These are phyloP conservation scores for Rubus idaeus DNA, from an alignment of 306 rosid genomes.

Conservation along the genomic window DNA sequence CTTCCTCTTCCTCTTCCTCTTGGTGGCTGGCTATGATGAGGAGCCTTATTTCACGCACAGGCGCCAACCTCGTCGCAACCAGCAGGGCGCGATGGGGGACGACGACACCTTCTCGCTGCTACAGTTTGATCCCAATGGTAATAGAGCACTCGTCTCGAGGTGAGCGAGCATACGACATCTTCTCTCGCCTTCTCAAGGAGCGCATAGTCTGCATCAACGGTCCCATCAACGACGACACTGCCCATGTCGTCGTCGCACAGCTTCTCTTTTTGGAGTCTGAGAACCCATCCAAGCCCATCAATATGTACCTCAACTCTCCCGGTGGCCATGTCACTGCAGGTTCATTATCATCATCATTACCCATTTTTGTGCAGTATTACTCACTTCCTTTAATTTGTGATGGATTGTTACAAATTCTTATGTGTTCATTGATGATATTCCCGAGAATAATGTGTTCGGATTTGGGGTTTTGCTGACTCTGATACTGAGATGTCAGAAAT, in stretches of 20 bases:
- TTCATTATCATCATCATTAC: background rate
- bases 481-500: too few species aligned
- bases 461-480: too few species aligned
- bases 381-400: background rate
- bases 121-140: slow-evolving; percentile 80
- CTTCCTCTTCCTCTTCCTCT: background rate
- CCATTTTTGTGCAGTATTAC: background rate
- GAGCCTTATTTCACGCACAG: slow-evolving; percentile 37
- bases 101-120: slow-evolving; percentile 39
- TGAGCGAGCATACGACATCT: slow-evolving; percentile 94
- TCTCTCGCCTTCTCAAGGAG: slow-evolving; percentile 95
- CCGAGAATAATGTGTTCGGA: too few species aligned
- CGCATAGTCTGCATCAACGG: slow-evolving; percentile 97
- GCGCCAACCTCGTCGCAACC: slow-evolving; percentile 23
- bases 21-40: slow-evolving; percentile 30
- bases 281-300: slow-evolving; percentile 86
- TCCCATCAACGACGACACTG: slow-evolving; percentile 83
- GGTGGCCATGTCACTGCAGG: slow-evolving; percentile 99
- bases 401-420: too few species aligned
- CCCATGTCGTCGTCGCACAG: slow-evolving; percentile 98
- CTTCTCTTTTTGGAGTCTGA: slow-evolving; percentile 95
- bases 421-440: too few species aligned
- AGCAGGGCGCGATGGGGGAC: slow-evolving; percentile 19
- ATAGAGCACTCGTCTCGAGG: slow-evolving; percentile 95
- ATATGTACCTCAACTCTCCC: slow-evolving; percentile 93